Evolutionary conservation across 2,329 filamentous ascomycete species (phyloP), one percentile per base, ranked within the genome.

Genomic region (Diaporthe eres): DNA sequence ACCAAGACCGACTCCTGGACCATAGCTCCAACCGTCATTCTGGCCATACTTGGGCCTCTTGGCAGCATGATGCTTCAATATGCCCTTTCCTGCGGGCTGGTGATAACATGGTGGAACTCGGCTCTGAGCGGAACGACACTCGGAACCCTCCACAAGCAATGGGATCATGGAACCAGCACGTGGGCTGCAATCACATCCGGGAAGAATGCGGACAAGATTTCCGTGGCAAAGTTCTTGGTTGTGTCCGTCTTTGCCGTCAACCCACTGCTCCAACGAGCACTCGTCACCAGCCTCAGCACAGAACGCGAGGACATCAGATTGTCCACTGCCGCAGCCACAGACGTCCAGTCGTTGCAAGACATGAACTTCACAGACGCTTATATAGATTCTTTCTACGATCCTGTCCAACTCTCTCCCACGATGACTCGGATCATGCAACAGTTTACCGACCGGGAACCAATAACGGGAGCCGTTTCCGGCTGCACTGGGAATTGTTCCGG

Each of bases 211-310:
- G 49, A 15, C 49, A 53, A 28, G 10, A 53, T 25, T 53, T 8
- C 49, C 49, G 9, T 53, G 22, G 49, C 49, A 53, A 53, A 28
- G 10, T 25, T 53, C 49, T 25, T 53, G 49, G 49, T 25, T 9
- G 25, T 53, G n/a, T 53, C 49, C 49, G n/a, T 53, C 22, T 53
- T 53, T 53, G 49, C 49, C n/a, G 49, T 53, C 49, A 53, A 53
- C n/a, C 49, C 49, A 53, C n/a, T 53, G n/a, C 49, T 53, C 10
- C 49, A 53, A 13, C 49, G 49, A 53, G 49, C 49, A 25, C 49
- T 53, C 49, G 25, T 4, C 6, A 53, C 49, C 10, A 13, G 9
- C 22, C 49, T 53, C 49, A 53, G 49, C 1, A 53, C 49, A 53
- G 49, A 53, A 28, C 49, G n/a, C 10, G 49, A 53, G 13, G 49